Evolutionary conservation across 1,284 basidiomycete genomes (phyloP).

Genomic region (Cutaneotrichosporon dermatis): DNA sequence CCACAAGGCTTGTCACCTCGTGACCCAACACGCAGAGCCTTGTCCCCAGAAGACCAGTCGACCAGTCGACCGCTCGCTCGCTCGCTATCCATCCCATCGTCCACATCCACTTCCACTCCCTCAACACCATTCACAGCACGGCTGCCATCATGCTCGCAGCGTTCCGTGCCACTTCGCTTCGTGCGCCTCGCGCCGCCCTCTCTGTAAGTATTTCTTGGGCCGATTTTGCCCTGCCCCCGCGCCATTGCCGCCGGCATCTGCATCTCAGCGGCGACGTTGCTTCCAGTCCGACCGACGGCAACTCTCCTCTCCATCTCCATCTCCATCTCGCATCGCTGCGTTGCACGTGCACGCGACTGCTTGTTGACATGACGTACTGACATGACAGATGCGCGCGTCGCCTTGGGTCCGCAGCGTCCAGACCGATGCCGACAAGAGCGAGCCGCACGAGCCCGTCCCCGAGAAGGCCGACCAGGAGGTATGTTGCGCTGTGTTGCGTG

Average conservation of each 20-base stretch:
- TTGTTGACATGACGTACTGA: neutral
- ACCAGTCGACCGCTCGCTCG: too few species aligned
- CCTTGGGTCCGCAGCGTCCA: constrained; percentile 34
- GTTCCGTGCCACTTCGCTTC: neutral
- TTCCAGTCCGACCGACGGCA: neutral
- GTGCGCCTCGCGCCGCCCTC: constrained; percentile 1
- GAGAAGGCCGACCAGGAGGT: constrained; percentile 31
- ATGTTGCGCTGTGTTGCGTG: constrained; percentile 1
- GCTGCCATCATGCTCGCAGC: constrained; percentile 3
- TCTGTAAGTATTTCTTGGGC: neutral
- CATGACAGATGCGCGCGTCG: neutral
- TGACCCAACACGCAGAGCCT: too few species aligned
- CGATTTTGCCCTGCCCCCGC: neutral
- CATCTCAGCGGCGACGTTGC: neutral
- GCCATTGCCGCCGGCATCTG: constrained; percentile 10
- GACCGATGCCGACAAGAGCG: constrained; percentile 47
- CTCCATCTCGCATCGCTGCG: too few species aligned
- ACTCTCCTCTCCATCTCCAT: neutral
- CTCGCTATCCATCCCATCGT: too few species aligned
- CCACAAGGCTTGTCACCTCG: too few species aligned
- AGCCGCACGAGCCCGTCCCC: constrained; percentile 35
- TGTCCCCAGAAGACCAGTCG: too few species aligned
- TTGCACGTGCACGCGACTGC: too few species aligned
- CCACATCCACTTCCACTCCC: too few species aligned
- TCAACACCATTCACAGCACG: neutral